Conservation (phyloP, 2,329 filamentous ascomycete genomes). For the Cercospora zeina region DNA sequence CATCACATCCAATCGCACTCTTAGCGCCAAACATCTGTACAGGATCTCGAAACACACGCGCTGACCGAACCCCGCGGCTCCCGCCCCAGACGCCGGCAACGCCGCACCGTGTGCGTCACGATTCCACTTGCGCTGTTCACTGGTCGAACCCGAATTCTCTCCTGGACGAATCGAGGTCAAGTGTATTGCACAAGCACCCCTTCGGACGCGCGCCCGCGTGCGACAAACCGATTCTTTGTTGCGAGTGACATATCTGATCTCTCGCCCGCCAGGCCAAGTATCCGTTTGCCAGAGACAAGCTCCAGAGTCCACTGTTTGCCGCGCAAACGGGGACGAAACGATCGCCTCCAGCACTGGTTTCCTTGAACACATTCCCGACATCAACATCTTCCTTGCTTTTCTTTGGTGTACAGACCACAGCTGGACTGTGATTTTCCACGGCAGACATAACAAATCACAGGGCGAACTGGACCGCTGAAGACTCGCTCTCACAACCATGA, state of each 20-base stretch:
- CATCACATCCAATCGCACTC: not conserved
- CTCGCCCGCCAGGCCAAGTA: slow-evolving; percentile 8
- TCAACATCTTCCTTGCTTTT: not conserved
- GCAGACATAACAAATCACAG: not conserved
- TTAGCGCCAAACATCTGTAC: not conserved
- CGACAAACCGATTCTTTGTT: slow-evolving; percentile 8
- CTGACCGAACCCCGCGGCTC: not conserved
- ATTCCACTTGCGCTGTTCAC: not conserved
- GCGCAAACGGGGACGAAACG: slow-evolving; percentile 12
- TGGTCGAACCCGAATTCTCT: not conserved
- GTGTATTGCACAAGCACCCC: slow-evolving; percentile 1
- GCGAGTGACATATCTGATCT: slow-evolving; percentile 5
- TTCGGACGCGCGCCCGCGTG: not conserved
- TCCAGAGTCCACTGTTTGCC: slow-evolving; percentile 8
- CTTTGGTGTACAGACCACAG: not conserved
- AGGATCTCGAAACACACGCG: slow-evolving; percentile 2
- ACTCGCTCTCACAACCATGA: slow-evolving; percentile 17
- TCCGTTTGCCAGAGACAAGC: slow-evolving; percentile 3
- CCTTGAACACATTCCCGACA: not conserved
- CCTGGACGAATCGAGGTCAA: slow-evolving; percentile 8
- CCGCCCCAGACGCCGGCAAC: slow-evolving; percentile 5
- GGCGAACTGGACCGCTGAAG: not conserved
- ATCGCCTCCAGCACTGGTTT: slow-evolving; percentile 10
- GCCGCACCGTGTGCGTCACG: slow-evolving; percentile 14
- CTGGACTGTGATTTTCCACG: not conserved